Percentiles rank a stretch among this genome's conserved stretches.
These are phyloP conservation scores for Eimeria tenella DNA, from an alignment of 169 alveolate species.

Conservation along the genomic window DNA sequence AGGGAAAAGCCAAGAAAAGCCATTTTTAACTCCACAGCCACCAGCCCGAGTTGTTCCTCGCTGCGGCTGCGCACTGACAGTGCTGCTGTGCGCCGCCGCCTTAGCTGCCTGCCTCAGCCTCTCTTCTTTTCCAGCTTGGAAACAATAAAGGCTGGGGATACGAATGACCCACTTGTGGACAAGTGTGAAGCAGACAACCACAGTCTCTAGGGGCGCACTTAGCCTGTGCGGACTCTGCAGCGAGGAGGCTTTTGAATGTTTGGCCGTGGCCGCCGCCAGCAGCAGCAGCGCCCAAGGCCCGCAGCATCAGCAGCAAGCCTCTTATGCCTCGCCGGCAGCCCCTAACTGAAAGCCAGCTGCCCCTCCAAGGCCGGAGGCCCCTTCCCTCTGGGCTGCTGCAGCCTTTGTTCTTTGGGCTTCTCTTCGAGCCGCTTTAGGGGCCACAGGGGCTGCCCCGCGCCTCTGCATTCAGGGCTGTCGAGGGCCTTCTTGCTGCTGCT, in stretches of 20 bases:
- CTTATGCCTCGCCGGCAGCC: background rate
- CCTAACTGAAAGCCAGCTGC: background rate
- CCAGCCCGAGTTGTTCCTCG: background rate
- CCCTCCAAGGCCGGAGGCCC: slow-evolving; percentile 5
- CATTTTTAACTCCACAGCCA: background rate
- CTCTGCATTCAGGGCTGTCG: background rate
- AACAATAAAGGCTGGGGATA: background rate
- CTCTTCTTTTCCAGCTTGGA: background rate
- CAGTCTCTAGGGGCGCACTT: background rate
- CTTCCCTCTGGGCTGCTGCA: background rate
- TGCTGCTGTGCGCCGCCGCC: slow-evolving; percentile 40
- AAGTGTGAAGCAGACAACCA: slow-evolving; percentile 9
- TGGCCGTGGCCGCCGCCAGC: slow-evolving; percentile 14
- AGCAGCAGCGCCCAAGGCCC: slow-evolving; percentile 7
- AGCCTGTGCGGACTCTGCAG: slow-evolving; percentile 21
- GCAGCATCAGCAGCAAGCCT: background rate
- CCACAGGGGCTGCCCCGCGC: background rate
- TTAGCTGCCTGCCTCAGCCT: slow-evolving; percentile 15
- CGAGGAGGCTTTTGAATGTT: background rate
- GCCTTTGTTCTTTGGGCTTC: background rate
- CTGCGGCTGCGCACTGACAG: background rate
- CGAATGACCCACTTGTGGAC: background rate
- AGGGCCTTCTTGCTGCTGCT: background rate
- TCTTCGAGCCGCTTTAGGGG: background rate
- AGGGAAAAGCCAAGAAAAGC: background rate